phyloP scores from a whole-genome alignment of 148 eudicot genomes.

The Amaranthus cruentus region DNA sequence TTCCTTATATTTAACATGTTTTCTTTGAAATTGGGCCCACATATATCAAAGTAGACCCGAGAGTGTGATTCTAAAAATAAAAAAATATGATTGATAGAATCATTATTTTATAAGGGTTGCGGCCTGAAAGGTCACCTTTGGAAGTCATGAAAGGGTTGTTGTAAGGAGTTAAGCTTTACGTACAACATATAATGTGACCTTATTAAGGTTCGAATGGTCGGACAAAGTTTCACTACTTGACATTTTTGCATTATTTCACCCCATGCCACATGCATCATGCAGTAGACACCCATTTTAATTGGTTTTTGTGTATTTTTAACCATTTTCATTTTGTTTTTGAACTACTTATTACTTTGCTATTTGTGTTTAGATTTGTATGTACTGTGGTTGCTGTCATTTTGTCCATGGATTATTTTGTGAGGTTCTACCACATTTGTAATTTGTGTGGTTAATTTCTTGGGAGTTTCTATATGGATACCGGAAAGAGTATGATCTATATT shows the following conservation, averaged over 20 bases:
- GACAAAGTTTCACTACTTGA: neutral
- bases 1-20: no score
- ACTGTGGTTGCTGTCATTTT: no score
- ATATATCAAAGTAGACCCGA: neutral
- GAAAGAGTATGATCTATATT: no score
- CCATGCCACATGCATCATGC: conserved; percentile 10
- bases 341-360: no score
- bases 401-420: no score
- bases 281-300: neutral
- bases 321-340: neutral
- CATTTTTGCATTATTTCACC: neutral
- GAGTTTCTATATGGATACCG: no score
- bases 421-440: no score
- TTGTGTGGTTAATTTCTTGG: no score
- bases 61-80: conserved; percentile 1
- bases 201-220: conserved; percentile 11
- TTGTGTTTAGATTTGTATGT: no score
- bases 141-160: conserved; percentile 10
- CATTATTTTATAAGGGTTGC: no score
- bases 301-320: neutral
- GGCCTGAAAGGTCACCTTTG: neutral
- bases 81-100: neutral
- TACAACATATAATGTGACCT: neutral
- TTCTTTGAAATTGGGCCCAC: neutral
- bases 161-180: neutral